These are phyloP conservation scores for Castanopsis chinensis DNA, from an alignment of 306 rosid genomes.

Conservation along the genomic window DNA sequence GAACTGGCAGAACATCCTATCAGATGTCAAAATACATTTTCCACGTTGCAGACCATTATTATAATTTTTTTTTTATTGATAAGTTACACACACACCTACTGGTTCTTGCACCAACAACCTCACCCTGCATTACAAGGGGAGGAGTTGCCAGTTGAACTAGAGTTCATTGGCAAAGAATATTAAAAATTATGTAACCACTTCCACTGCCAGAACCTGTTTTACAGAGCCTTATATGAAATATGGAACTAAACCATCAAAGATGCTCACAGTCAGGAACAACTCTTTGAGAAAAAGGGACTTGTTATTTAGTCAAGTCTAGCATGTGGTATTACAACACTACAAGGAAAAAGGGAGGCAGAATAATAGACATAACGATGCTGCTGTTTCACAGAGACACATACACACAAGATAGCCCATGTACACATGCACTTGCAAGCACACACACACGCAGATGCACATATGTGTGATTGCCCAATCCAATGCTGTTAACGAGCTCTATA, in stretches of 20 bases:
- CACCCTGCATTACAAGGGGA: too few species aligned
- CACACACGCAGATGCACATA: too few species aligned
- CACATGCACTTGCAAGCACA: too few species aligned
- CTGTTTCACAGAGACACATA: background rate
- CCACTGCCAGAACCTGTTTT: background rate
- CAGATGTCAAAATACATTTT: background rate
- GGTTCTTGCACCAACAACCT: too few species aligned
- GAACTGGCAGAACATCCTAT: background rate
- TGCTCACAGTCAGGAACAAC: background rate
- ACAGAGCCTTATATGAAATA: background rate
- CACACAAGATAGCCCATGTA: too few species aligned
- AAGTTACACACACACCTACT: too few species aligned
- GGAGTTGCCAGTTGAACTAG: too few species aligned
- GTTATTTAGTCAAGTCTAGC: background rate
- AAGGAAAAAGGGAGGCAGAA: background rate
- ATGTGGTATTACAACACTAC: background rate
- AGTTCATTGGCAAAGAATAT: too few species aligned
- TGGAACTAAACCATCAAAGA: background rate
- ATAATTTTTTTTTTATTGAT: too few species aligned
- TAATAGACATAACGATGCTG: background rate
- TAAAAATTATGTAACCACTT: too few species aligned
- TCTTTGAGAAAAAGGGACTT: background rate
- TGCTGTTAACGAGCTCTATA: too few species aligned
- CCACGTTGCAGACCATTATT: background rate
- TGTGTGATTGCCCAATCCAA: too few species aligned